Percentiles rank a stretch among this genome's conserved stretches.
Conservation (phyloP, 1,284 basidiomycete species). For the Ceratobasidium theobromae region DNA sequence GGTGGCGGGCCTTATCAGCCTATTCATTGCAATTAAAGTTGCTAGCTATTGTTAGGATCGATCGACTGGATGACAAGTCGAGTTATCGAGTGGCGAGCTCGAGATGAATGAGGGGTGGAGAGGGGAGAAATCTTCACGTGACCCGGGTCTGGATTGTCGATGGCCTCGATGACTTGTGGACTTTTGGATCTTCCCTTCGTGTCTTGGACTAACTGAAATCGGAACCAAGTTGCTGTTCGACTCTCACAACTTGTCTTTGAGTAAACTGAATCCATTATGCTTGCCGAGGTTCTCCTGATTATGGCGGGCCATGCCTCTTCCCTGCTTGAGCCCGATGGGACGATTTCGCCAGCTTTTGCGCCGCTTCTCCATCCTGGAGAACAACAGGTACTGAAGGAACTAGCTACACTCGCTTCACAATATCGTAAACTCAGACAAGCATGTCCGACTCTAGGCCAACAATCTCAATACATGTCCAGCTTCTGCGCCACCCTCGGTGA, state of each 20-base stretch:
- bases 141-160: neutral
- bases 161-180: neutral
- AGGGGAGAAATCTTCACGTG: neutral
- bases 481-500: constrained; percentile 69
- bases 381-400: constrained; percentile 71
- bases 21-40: too few species aligned
- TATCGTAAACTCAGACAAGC: constrained; percentile 63
- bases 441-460: constrained; percentile 46
- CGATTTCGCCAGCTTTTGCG: constrained; percentile 64
- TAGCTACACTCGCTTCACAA: constrained; percentile 68
- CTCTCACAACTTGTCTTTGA: too few species aligned
- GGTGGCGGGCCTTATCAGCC: too few species aligned
- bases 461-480: constrained; percentile 73
- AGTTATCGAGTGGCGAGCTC: neutral
- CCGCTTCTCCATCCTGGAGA: constrained; percentile 84
- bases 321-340: constrained; percentile 55
- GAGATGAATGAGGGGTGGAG: neutral
- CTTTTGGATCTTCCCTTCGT: too few species aligned
- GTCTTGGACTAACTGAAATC: too few species aligned
- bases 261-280: constrained; percentile 52
- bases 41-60: too few species aligned
- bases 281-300: constrained; percentile 80
- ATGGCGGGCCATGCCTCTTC: constrained; percentile 83
- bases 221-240: too few species aligned
- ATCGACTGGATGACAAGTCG: too few species aligned